phyloP scores from a whole-genome alignment of 78 protist genomes.

The Dictyostelium brefeldianum region DNA sequence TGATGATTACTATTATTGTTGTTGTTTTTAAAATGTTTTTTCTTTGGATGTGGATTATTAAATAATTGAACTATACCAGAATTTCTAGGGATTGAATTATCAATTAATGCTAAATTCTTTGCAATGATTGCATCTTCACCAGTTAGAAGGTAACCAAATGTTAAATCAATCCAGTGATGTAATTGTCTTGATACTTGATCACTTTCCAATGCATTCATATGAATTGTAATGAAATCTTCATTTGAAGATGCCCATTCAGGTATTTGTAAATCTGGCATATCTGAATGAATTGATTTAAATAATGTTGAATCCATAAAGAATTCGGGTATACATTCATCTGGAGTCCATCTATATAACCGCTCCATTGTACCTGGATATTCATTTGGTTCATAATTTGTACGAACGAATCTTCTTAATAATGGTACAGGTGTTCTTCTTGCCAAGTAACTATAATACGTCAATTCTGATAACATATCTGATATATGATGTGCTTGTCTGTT shows the following conservation, averaged over 20 bases:
- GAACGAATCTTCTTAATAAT: constrained; percentile 84
- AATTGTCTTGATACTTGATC: constrained; percentile 91
- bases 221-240: constrained; percentile 88
- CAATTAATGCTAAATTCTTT: constrained; percentile 61
- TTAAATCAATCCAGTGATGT: constrained; percentile 98
- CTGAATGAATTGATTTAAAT: constrained; percentile 84
- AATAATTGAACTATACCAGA: constrained; percentile 92
- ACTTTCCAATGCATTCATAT: constrained; percentile 93
- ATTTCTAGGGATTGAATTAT: constrained; percentile 55
- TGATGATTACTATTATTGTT: not conserved
- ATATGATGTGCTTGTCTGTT: constrained; percentile 84
- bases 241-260: constrained; percentile 94
- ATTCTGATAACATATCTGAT: constrained; percentile 86
- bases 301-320: constrained; percentile 87
- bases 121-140: constrained; percentile 88
- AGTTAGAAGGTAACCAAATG: constrained; percentile 94
- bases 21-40: not conserved
- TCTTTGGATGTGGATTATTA: constrained; percentile 84
- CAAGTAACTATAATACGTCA: constrained; percentile 86
- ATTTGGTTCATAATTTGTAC: constrained; percentile 86
- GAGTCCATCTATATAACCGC: constrained; percentile 90
- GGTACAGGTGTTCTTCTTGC: constrained; percentile 91
- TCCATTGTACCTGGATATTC: constrained; percentile 92
- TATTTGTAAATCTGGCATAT: constrained; percentile 89
- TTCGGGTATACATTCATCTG: constrained; percentile 95